phyloP scores from a whole-genome alignment of 129 eudicot species.

The Flaveria robusta region DNA sequence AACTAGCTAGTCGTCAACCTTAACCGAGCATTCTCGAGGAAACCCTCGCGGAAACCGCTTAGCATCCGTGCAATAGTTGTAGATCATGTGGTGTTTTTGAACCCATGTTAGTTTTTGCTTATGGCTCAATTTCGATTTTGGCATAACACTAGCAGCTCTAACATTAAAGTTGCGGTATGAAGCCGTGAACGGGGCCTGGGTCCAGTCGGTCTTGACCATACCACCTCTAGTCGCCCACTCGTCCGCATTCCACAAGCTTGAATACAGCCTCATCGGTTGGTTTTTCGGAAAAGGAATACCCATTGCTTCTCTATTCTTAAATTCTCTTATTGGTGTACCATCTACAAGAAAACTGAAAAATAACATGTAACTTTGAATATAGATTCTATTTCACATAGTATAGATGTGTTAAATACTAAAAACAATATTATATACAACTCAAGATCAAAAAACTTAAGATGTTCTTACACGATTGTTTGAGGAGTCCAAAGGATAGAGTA shows the following conservation, averaged over 20 bases:
- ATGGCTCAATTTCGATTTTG: background rate
- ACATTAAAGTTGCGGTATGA: constrained; percentile 46
- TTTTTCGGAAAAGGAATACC: constrained; percentile 54
- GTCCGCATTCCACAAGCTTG: constrained; percentile 66
- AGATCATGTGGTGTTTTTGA: constrained; percentile 28
- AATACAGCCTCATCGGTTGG: constrained; percentile 52
- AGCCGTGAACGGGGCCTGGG: constrained; percentile 51
- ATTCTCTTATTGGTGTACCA: constrained; percentile 51
- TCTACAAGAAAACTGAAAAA: constrained; percentile 46
- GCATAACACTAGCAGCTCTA: constrained; percentile 31
- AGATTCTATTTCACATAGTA: no score
- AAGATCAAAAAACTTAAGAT: no score
- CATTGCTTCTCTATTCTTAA: constrained; percentile 41
- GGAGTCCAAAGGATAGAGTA: constrained; percentile 50
- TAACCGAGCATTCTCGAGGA: constrained; percentile 11
- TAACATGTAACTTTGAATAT: background rate
- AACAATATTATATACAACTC: no score
- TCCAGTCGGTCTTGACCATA: constrained; percentile 59
- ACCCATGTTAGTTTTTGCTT: constrained; percentile 24
- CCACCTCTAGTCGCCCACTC: constrained; percentile 74
- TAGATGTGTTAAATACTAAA: background rate
- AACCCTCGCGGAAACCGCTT: constrained; percentile 26
- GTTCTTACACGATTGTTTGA: constrained; percentile 38
- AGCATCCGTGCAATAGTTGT: constrained; percentile 27
- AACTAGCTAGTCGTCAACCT: background rate